These are phyloP conservation scores for Lachnellula hyalina DNA, from an alignment of 2,329 filamentous ascomycete species.

Conservation along the genomic window DNA sequence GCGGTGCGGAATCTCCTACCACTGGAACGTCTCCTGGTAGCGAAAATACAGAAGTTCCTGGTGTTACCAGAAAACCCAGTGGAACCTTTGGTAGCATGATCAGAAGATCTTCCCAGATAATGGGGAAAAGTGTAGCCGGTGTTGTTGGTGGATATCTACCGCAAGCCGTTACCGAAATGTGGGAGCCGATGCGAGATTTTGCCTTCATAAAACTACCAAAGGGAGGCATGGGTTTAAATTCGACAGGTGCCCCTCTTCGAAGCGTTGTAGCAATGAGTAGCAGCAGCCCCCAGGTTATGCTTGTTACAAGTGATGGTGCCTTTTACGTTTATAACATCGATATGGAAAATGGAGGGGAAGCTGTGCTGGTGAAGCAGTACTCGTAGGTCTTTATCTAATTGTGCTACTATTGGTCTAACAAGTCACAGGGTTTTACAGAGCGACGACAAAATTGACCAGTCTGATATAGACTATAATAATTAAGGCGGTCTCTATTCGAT, in stretches of 20 bases:
- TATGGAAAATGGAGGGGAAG: slow-evolving; percentile 89
- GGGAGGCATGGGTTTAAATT: slow-evolving; percentile 33
- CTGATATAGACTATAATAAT: slow-evolving; percentile 25
- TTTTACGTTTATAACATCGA: slow-evolving; percentile 97
- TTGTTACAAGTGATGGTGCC: slow-evolving; percentile 90
- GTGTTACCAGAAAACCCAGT: slow-evolving; percentile 46
- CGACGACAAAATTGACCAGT: slow-evolving; percentile 31
- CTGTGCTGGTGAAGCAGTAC: slow-evolving; percentile 83
- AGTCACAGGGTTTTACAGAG: slow-evolving; percentile 28
- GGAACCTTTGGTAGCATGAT: slow-evolving; percentile 87
- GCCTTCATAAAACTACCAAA: slow-evolving; percentile 93
- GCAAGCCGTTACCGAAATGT: slow-evolving; percentile 92
- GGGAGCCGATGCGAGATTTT: slow-evolving; percentile 92
- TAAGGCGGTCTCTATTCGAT: slow-evolving; percentile 1
- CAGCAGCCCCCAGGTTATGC: slow-evolving; percentile 93
- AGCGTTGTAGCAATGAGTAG: slow-evolving; percentile 98
- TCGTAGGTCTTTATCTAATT: slow-evolving; percentile 59
- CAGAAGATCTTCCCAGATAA: slow-evolving; percentile 89
- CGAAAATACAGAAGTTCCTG: slow-evolving; percentile 25
- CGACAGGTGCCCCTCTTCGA: slow-evolving; percentile 53
- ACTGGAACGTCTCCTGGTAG: slow-evolving; percentile 26
- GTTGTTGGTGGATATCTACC: slow-evolving; percentile 90
- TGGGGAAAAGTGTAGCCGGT: slow-evolving; percentile 81
- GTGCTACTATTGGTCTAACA: slow-evolving; percentile 4
- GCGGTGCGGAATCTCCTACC: slow-evolving; percentile 46